These are phyloP conservation scores for Persicaria maculosa DNA, from an alignment of 148 eudicot genomes.

Conservation along the genomic window DNA sequence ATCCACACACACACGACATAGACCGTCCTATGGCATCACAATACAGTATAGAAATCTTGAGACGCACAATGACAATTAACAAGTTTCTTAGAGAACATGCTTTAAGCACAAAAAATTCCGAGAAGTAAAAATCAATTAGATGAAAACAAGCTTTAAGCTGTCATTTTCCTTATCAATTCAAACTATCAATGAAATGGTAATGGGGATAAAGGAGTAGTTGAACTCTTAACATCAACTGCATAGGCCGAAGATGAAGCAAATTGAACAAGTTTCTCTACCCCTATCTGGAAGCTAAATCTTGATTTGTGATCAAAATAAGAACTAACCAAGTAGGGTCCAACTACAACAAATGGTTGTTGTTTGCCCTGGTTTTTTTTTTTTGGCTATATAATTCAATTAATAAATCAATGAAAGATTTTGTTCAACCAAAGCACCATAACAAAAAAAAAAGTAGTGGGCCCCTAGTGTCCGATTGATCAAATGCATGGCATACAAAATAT, in stretches of 20 bases:
- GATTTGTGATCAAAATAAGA: not conserved
- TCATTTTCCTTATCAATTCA: not conserved
- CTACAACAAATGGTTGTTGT: not conserved
- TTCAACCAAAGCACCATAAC: not conserved
- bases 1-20: too few species aligned
- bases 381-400: not conserved
- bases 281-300: not conserved
- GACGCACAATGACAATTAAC: too few species aligned
- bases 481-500: constrained; percentile 1
- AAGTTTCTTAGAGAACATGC: too few species aligned
- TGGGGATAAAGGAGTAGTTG: not conserved
- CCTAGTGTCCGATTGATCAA: not conserved
- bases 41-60: too few species aligned
- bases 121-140: too few species aligned
- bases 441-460: not conserved
- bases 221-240: not conserved
- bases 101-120: too few species aligned
- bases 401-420: not conserved
- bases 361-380: not conserved
- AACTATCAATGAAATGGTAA: not conserved
- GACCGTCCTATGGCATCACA: too few species aligned
- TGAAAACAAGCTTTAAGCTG: not conserved
- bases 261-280: not conserved
- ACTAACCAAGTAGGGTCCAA: constrained; percentile 3
- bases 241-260: not conserved